Evolutionary conservation across 768 basidiomycete genomes (phyloP), one percentile per base, ranked within the genome.

Genomic region (Phanerochaete carnosa): DNA sequence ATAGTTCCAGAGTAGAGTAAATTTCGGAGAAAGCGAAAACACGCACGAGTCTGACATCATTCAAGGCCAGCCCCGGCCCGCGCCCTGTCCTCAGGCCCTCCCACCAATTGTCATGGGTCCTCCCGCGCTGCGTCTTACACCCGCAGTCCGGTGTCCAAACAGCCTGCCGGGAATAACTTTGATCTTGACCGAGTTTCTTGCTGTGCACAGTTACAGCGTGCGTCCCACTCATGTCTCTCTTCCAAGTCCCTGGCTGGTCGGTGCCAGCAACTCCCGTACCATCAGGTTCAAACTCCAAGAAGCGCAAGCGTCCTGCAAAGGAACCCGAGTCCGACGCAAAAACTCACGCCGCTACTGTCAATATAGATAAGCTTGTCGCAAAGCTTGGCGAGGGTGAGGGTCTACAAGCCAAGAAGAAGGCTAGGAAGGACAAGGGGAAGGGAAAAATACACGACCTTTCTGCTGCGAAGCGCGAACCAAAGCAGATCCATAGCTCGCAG

Each of bases 221-320:
- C n/a, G n/a, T n/a, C n/a, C n/a, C n/a, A n/a, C n/a, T 19, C 16
- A 75, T 74, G 74, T 59, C 73, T 33, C 68, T 75, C 12, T 76
- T 76, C 60, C 69, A 73, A 45, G 73, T 74, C 12, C 73, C 75
- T 15, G 75, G 74, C 8, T 76, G 75, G 75, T 60, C 64, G 23
- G 67, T 75, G 6, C 72, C 71, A 3, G 11, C 59, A 15, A 66
- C 66, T 8, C 68, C 68, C 0, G 59, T 66, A 1, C 13, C 64
- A 1, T 55, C 61, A 8, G 33, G 66, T 1, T 52, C 51, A 4
- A 22, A 51, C 61, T 26, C 43, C 60, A 26, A 64, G 47, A 74
- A 74, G 45, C 69, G 73, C 19, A 76, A 76, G 59, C 68, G 74
- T 7, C 53, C 60, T 0, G 62, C 69, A 13, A 60, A 39, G n/a